Evolutionary conservation across 1,284 basidiomycete species (phyloP), one percentile per base, ranked within the genome.

Genomic region (Tilletia caries): DNA sequence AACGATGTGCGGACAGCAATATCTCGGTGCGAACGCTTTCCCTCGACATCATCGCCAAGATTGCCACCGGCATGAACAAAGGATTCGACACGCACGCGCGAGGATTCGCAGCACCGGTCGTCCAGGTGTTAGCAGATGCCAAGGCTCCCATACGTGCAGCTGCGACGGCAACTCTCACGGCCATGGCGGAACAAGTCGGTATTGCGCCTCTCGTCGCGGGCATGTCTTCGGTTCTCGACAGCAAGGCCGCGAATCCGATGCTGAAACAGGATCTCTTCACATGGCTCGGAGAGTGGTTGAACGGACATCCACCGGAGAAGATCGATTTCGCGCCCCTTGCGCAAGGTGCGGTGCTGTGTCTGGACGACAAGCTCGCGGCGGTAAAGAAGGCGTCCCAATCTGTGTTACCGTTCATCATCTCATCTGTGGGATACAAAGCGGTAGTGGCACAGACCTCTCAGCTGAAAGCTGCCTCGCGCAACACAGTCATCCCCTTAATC

Each of bases 51-150:
- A 89, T 97, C 67, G 87, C 90, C 50, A 91, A 92, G 64, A 90
- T 98, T 71, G 93, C 96, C 1, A 89, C 87, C 0, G 95, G 92
- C 0, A 97, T 98, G 93, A 93, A 93, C 65, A 93, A 91, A 80
- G 89, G 92, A 0, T 98, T 99, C 81, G 95, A 98, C 76, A 95
- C 92, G 81, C 88, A 95, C 76, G 88, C 88, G 3, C 89, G 90
- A 32, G 86, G 92, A 64, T 91, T 95, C 75, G 88, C 89, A 12
- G 84, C 89, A 0, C 89, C 95, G 0, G 87, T 98, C 10, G 89
- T 90, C 1, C 90, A 90, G 29, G 92, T 95, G 4, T 87, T 98
- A 5, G 89, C 95, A 6, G 96, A 99, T 82, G 93, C 95, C 82
- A 98, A 98, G 84, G 90, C 91, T 1, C 90, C 90, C 5, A 91